Evolutionary conservation across 805 yeast species (phyloP).

Genomic region (Ogataea thermomethanolica): DNA sequence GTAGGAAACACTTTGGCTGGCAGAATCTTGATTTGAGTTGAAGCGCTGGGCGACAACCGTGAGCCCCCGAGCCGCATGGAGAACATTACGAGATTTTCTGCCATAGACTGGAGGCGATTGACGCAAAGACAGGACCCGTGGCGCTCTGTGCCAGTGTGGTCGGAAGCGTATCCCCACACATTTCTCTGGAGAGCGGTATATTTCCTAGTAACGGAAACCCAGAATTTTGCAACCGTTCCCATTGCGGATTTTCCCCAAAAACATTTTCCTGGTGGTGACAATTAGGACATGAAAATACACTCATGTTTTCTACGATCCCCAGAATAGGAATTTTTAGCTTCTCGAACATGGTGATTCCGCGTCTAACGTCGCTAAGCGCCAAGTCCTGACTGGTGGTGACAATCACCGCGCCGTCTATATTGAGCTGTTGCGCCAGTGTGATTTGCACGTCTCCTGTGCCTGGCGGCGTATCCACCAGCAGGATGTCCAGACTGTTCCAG

Average conservation of each 20-base stretch:
- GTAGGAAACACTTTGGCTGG: not conserved
- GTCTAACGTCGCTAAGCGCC: slow-evolving; percentile 73
- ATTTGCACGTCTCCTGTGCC: slow-evolving; percentile 89
- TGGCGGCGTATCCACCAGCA: slow-evolving; percentile 84
- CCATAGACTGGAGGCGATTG: slow-evolving; percentile 43
- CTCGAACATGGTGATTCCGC: slow-evolving; percentile 75
- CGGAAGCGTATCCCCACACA: slow-evolving; percentile 62
- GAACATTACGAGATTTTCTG: slow-evolving; percentile 15
- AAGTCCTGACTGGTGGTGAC: slow-evolving; percentile 87
- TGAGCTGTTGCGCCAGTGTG: slow-evolving; percentile 75
- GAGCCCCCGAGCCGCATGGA: slow-evolving; percentile 11
- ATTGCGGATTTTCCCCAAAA: slow-evolving; percentile 66
- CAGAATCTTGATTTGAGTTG: slow-evolving; percentile 3
- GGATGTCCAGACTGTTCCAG: slow-evolving; percentile 64
- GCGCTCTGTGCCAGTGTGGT: slow-evolving; percentile 39
- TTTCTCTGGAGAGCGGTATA: slow-evolving; percentile 65
- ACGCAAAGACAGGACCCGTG: slow-evolving; percentile 41
- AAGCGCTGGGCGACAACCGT: slow-evolving; percentile 9
- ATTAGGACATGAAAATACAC: slow-evolving; percentile 69
- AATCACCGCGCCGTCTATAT: slow-evolving; percentile 73
- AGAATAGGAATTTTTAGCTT: slow-evolving; percentile 67
- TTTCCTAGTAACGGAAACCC: slow-evolving; percentile 56
- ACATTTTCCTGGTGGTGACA: slow-evolving; percentile 71
- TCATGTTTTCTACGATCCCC: slow-evolving; percentile 84
- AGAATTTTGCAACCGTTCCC: slow-evolving; percentile 43